A percentile compares a stretch with the other conserved stretches of the same genome.
Conservation (phyloP, 495 filamentous ascomycete genomes). For the Lentithecium fluviatile region DNA sequence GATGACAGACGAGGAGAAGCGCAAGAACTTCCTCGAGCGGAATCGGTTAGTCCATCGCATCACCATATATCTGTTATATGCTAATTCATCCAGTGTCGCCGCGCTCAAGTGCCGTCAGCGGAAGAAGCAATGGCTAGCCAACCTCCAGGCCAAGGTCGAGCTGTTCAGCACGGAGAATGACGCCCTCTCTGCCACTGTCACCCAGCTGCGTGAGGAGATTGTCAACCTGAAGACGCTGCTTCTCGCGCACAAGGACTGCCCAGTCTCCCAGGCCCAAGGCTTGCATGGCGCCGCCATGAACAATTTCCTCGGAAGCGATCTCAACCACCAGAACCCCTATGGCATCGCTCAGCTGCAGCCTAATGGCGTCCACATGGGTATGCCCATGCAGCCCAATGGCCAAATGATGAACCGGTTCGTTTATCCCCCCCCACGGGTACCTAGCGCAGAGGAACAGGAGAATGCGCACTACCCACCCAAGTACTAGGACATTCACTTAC, state of each 20-base stretch:
- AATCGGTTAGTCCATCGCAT: conserved; percentile 70
- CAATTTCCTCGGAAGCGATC: conserved; percentile 51
- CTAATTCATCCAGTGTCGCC: conserved; percentile 65
- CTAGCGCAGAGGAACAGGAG: conserved; percentile 7
- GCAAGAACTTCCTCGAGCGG: conserved; percentile 94
- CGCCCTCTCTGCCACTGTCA: conserved; percentile 75
- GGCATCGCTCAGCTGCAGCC: conserved; percentile 58
- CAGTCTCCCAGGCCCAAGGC: conserved; percentile 85
- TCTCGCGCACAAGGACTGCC: conserved; percentile 94
- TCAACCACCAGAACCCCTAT: conserved; percentile 64
- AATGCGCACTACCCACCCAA: background rate
- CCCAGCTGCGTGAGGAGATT: conserved; percentile 84
- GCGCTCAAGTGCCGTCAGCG: conserved; percentile 96
- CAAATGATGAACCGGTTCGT: conserved; percentile 35
- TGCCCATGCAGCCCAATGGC: conserved; percentile 29
- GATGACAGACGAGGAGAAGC: conserved; percentile 99
- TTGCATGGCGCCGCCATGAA: conserved; percentile 67
- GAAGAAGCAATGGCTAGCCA: conserved; percentile 98
- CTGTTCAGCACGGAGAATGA: conserved; percentile 90
- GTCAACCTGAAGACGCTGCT: conserved; percentile 92
- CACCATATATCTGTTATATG: background rate
- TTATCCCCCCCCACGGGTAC: conserved; percentile 3
- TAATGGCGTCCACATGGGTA: conserved; percentile 33
- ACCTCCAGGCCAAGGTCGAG: conserved; percentile 92
- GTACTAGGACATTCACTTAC: conserved; percentile 8